These are phyloP conservation scores for Rhodotorula sp. DNA, from an alignment of 1,284 basidiomycete genomes.

Conservation along the genomic window DNA sequence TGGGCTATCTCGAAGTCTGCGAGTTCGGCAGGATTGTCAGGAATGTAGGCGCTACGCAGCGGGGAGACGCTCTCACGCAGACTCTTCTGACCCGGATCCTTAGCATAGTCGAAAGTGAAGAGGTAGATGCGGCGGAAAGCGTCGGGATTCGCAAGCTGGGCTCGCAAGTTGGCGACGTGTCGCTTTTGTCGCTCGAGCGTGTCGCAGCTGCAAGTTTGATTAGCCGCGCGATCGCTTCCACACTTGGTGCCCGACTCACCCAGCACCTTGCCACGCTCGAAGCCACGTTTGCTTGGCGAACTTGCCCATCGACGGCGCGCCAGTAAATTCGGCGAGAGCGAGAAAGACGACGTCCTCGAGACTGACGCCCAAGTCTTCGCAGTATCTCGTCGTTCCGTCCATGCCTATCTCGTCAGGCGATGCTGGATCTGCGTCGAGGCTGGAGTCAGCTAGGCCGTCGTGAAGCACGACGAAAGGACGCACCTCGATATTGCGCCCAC, in stretches of 20 bases:
- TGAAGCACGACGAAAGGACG: slow-evolving; percentile 26
- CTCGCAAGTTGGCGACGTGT: slow-evolving; percentile 61
- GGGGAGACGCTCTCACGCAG: slow-evolving; percentile 46
- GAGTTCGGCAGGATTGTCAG: too few species aligned
- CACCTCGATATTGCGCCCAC: slow-evolving; percentile 79
- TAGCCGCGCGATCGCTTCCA: slow-evolving; percentile 47
- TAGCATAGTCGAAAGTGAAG: slow-evolving; percentile 83
- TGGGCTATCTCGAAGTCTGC: slow-evolving; percentile 69
- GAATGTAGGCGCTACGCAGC: too few species aligned
- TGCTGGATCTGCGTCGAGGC: slow-evolving; percentile 47
- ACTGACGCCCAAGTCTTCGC: slow-evolving; percentile 65
- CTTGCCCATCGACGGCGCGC: slow-evolving; percentile 68
- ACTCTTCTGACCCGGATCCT: slow-evolving; percentile 64
- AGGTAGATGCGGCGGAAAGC: slow-evolving; percentile 87
- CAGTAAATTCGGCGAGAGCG: slow-evolving; percentile 71
- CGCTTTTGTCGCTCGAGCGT: slow-evolving; percentile 66
- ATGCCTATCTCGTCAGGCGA: slow-evolving; percentile 62
- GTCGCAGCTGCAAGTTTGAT: slow-evolving; percentile 60
- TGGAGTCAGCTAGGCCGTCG: neutral
- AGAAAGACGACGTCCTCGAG: slow-evolving; percentile 75
- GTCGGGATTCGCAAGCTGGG: slow-evolving; percentile 64
- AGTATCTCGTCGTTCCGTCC: slow-evolving; percentile 71
- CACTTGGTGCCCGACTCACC: neutral
- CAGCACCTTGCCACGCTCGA: slow-evolving; percentile 68
- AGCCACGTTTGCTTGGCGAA: slow-evolving; percentile 75